phyloP scores from a whole-genome alignment of 495 filamentous ascomycete species.

The Hypoxylon cercidicola region DNA sequence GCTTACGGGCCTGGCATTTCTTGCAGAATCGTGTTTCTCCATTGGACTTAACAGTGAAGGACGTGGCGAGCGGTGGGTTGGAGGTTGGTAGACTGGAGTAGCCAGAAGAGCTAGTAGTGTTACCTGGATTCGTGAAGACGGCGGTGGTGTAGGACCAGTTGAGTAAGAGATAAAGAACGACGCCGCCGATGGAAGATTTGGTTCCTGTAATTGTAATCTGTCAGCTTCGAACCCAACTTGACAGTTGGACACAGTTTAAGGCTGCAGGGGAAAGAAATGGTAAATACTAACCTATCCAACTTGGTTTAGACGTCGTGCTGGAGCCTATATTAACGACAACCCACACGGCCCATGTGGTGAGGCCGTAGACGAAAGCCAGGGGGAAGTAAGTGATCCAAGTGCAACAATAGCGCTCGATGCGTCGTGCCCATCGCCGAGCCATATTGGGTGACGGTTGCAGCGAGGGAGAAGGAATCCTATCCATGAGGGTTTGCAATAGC shows the following conservation, averaged over 20 bases:
- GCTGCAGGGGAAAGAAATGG: neutral
- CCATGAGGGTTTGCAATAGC: constrained; percentile 29
- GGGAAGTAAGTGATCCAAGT: constrained; percentile 84
- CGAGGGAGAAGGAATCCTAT: constrained; percentile 42
- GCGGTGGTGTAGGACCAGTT: constrained; percentile 91
- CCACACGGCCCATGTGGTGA: constrained; percentile 91
- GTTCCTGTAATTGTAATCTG: constrained; percentile 47
- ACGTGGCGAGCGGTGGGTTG: constrained; percentile 65
- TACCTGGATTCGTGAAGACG: constrained; percentile 90
- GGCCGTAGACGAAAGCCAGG: constrained; percentile 84
- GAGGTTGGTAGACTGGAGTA: constrained; percentile 64
- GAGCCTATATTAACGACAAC: constrained; percentile 80
- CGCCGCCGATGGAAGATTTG: constrained; percentile 64
- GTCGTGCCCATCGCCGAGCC: constrained; percentile 71
- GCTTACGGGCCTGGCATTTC: constrained; percentile 93
- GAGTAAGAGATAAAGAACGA: constrained; percentile 78
- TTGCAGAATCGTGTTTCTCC: constrained; percentile 92
- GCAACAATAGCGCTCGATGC: constrained; percentile 87
- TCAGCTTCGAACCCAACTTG: neutral
- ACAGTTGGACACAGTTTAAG: no score
- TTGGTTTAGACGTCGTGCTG: constrained; percentile 60
- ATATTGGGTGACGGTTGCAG: constrained; percentile 46
- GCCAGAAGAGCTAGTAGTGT: constrained; percentile 61
- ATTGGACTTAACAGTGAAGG: constrained; percentile 89
- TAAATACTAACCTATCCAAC: constrained; percentile 72